Conservation (phyloP, 2,329 filamentous ascomycete genomes). For the Endocalyx cinctus region DNA sequence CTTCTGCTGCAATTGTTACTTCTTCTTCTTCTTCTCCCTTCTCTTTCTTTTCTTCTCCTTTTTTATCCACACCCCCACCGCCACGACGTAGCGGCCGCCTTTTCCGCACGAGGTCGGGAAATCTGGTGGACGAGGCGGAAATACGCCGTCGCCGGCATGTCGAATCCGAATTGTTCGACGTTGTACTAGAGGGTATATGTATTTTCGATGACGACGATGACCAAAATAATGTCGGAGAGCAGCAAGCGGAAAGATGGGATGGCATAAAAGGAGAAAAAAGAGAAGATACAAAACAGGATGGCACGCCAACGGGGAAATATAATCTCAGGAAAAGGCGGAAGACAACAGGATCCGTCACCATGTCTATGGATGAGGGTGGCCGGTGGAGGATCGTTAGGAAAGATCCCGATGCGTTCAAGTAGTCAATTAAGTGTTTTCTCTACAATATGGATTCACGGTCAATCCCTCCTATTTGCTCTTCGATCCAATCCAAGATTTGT, state of each 20-base stretch:
- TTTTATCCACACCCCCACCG: background rate
- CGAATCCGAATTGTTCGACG: conserved; percentile 29
- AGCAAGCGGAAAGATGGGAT: conserved; percentile 1
- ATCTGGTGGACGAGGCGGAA: conserved; percentile 18
- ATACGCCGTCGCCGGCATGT: conserved; percentile 17
- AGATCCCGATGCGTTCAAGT: too few species aligned
- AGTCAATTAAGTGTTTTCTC: too few species aligned
- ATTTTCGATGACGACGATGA: too few species aligned
- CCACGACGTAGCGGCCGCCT: conserved; percentile 11
- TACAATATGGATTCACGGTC: too few species aligned
- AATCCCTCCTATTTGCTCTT: too few species aligned
- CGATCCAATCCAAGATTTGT: too few species aligned
- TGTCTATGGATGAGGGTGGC: background rate
- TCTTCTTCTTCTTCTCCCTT: too few species aligned
- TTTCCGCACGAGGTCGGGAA: conserved; percentile 22
- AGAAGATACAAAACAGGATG: too few species aligned
- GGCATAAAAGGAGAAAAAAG: background rate
- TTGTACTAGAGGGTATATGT: conserved; percentile 35
- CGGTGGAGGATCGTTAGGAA: background rate
- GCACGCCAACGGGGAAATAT: background rate
- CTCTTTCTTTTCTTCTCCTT: background rate
- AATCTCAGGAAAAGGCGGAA: conserved; percentile 1
- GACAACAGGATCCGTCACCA: background rate
- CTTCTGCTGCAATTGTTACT: too few species aligned
- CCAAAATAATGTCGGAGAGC: too few species aligned